phyloP scores from a whole-genome alignment of 1,139 yeast genomes.

The Pichia sorboxylosa region DNA sequence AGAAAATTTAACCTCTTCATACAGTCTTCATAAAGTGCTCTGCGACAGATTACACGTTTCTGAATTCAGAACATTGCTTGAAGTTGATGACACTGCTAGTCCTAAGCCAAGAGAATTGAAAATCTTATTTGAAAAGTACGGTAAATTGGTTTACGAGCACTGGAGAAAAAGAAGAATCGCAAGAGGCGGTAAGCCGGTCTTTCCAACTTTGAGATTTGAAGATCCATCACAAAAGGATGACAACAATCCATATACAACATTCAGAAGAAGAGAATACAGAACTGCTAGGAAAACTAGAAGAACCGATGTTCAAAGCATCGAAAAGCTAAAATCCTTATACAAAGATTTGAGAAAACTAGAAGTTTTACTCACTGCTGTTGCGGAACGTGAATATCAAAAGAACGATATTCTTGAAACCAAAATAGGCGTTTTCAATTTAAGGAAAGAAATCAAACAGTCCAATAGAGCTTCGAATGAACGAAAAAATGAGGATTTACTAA shows the following conservation, averaged over 20 bases:
- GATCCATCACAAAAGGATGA: slow-evolving; percentile 83
- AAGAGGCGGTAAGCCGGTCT: slow-evolving; percentile 58
- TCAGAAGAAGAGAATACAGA: slow-evolving; percentile 89
- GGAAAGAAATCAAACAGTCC: slow-evolving; percentile 59
- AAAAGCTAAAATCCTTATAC: slow-evolving; percentile 63
- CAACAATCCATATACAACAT: slow-evolving; percentile 88
- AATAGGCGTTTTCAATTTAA: slow-evolving; percentile 50
- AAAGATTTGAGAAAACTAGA: slow-evolving; percentile 71
- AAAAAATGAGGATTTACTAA: slow-evolving; percentile 77
- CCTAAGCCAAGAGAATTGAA: slow-evolving; percentile 36
- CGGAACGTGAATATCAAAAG: slow-evolving; percentile 62
- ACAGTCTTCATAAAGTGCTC: slow-evolving; percentile 15
- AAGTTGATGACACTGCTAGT: slow-evolving; percentile 30
- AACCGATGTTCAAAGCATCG: slow-evolving; percentile 85
- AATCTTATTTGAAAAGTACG: slow-evolving; percentile 50
- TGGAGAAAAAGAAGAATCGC: slow-evolving; percentile 69
- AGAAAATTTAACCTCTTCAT: slow-evolving; percentile 15
- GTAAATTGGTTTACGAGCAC: slow-evolving; percentile 61
- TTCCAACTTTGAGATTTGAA: slow-evolving; percentile 73
- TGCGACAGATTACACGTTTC: slow-evolving; percentile 26
- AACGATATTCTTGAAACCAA: slow-evolving; percentile 49
- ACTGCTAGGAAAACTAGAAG: slow-evolving; percentile 95
- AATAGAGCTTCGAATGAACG: slow-evolving; percentile 55
- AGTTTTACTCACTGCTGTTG: slow-evolving; percentile 55
- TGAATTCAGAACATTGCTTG: slow-evolving; percentile 34